Base-by-base conservation (phyloP, 768 basidiomycete species). In the Boletus vinaceobasis region DNA sequence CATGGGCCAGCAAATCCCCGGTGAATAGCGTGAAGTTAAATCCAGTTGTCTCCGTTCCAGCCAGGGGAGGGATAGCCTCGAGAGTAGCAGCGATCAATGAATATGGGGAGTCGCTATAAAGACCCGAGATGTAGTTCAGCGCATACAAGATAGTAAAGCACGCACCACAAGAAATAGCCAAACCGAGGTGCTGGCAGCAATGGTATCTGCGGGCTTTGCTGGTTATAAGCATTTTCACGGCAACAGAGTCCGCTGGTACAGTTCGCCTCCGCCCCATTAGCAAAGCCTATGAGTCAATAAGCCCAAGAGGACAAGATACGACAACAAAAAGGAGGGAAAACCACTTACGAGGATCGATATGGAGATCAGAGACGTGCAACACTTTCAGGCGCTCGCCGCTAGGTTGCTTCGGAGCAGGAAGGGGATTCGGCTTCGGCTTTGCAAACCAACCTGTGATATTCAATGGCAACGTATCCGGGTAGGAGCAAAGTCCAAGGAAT, bases 301-400 rank as follows among this genome's bases (percentile, higher is more conserved):
- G 44, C 6, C n/a, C 11, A 11, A 57, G 39, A 48, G 44, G 11
- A 49, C 44, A 29, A 35, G 47, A 49, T 14, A 40, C 29, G 42
- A 19, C 29, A 45, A 44, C 21, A 26, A 42, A 36, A 49, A 40
- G 31, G 33, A 19, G 9, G 27, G 19, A 13, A 13, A 23, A 26
- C 19, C 15, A 61, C 78, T 46, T 60, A 86, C 87, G 79, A 37
- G 88, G 84, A 67, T 90, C 88, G 48, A 91, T 70, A 66, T 90
- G 89, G 53, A 88, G 75, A 63, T 90, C 88, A 1, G 87, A 88
- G n/a, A 91, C 52, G 65, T 90, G 89, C 53, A 91, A 69, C 0
- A 90, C 83, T 65, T 87, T 89, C 40, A 89, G 71, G 36, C 82
- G 76, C 61, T 87, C 69, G 13, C 87, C 87, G 42, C 82, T 87